phyloP scores from a whole-genome alignment of 2,329 filamentous ascomycete species.

The Ustulina deusta region DNA sequence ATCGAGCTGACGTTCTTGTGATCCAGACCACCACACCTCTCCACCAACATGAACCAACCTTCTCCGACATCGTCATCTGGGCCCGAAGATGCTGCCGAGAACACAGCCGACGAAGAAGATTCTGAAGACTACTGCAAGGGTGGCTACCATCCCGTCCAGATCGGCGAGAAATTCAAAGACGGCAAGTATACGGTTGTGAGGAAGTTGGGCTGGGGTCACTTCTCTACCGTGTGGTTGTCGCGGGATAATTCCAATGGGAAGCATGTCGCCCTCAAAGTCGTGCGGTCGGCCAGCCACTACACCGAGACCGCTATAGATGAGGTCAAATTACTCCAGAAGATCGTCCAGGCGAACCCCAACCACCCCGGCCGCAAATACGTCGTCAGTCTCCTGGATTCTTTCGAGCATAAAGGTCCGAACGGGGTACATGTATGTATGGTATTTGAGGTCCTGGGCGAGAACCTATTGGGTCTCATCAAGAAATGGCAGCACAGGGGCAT shows the following conservation, averaged over 20 bases:
- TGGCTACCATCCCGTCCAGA: slow-evolving; percentile 93
- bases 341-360: slow-evolving; percentile 92
- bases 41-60: slow-evolving; percentile 70
- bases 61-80: slow-evolving; percentile 83
- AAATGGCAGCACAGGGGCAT: slow-evolving; percentile 98
- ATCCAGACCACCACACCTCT: slow-evolving; percentile 66
- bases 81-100: slow-evolving; percentile 85
- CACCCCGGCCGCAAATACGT: slow-evolving; percentile 96
- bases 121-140: slow-evolving; percentile 99
- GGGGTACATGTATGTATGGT: slow-evolving; percentile 99
- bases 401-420: slow-evolving; percentile 97
- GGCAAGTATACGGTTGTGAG: slow-evolving; percentile 95
- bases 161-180: slow-evolving; percentile 98
- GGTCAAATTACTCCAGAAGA: slow-evolving; percentile 97
- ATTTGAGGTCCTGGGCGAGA: slow-evolving; percentile 97
- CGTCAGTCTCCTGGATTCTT: slow-evolving; percentile 94
- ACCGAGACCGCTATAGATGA: slow-evolving; percentile 99
- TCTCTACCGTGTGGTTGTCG: slow-evolving; percentile 93
- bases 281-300: slow-evolving; percentile 97
- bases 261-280: slow-evolving; percentile 97
- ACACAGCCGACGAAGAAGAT: slow-evolving; percentile 97
- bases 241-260: slow-evolving; percentile 88
- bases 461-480: slow-evolving; percentile 94
- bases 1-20: slow-evolving; percentile 48
- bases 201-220: slow-evolving; percentile 98